Evolutionary conservation across 139 green algal species (phyloP).

Genomic region (Micractinium conductrix): DNA sequence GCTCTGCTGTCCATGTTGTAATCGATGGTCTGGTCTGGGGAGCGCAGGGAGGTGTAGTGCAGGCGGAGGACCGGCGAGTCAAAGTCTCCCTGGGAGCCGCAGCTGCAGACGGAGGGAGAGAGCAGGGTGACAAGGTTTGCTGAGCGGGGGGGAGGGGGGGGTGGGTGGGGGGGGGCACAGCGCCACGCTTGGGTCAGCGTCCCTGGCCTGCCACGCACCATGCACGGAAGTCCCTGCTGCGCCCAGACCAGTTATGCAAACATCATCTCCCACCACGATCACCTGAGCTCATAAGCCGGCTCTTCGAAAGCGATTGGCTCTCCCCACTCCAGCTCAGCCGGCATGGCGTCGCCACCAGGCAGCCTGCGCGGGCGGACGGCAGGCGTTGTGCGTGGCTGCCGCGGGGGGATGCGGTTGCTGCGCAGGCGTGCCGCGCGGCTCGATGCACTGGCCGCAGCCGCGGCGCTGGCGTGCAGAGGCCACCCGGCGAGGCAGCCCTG

Average conservation of each 20-base stretch:
- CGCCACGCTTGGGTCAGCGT: too few relatives aligned
- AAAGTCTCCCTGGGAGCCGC: constrained; percentile 73
- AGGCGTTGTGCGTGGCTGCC: too few relatives aligned
- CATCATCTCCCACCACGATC: background rate
- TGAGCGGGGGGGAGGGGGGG: too few relatives aligned
- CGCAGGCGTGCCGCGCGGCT: too few relatives aligned
- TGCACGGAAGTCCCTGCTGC: background rate
- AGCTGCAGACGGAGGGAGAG: background rate
- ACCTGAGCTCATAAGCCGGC: constrained; percentile 71
- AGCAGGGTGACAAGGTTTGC: background rate
- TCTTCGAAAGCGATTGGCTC: constrained; percentile 74
- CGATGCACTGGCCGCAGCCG: too few relatives aligned
- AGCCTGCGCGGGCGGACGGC: background rate
- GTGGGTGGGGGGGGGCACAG: too few relatives aligned
- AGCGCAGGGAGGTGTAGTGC: constrained; percentile 77
- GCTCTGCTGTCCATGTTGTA: constrained; percentile 74
- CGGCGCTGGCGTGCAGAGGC: too few relatives aligned
- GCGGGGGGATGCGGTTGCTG: too few relatives aligned
- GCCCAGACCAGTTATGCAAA: background rate
- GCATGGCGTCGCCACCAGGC: constrained; percentile 18
- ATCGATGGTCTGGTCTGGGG: constrained; percentile 79
- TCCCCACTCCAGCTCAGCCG: constrained; percentile 45
- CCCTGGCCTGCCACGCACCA: too few relatives aligned
- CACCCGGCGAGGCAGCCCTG: background rate
- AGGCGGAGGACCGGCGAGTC: constrained; percentile 78